Conservation (phyloP, 2,329 filamentous ascomycete genomes). For the Cladosporium sp. region DNA sequence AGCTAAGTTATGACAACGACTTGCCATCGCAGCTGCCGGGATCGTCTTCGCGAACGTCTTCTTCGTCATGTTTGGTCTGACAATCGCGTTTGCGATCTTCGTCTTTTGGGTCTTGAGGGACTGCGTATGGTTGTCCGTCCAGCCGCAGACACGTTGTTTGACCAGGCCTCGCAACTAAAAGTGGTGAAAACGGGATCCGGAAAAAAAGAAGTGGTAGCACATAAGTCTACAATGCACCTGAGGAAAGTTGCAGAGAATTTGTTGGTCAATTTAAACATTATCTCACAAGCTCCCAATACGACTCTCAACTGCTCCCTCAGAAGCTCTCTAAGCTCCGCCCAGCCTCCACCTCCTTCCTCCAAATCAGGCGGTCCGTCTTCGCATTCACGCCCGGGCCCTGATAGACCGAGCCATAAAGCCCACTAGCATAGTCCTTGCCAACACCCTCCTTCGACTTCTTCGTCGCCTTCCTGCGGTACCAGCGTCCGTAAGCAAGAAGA, state of each 20-base stretch:
- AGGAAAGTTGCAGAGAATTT: not conserved
- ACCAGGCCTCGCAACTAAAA: not conserved
- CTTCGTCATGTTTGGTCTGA: too few relatives aligned
- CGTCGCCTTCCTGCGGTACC: constrained; percentile 52
- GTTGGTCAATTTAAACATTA: not conserved
- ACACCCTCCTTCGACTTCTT: constrained; percentile 44
- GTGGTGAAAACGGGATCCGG: not conserved
- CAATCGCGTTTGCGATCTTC: not conserved
- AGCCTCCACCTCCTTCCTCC: constrained; percentile 50
- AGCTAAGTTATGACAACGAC: too few relatives aligned
- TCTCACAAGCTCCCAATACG: not conserved
- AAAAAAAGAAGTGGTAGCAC: not conserved
- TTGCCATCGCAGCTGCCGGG: too few relatives aligned
- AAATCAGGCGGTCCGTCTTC: constrained; percentile 54
- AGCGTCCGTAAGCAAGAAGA: constrained; percentile 60
- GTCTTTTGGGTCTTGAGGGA: not conserved
- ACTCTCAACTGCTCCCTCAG: not conserved
- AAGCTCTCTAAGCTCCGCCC: constrained; percentile 32
- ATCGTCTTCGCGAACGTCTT: too few relatives aligned
- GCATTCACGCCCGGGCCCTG: constrained; percentile 57
- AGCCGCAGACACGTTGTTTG: not conserved
- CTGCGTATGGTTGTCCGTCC: not conserved
- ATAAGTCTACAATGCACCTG: not conserved
- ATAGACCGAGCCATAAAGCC: constrained; percentile 61
- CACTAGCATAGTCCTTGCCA: constrained; percentile 58